phyloP scores from a whole-genome alignment of 176 grass and related monocot species.

The Saccharum officinarum region DNA sequence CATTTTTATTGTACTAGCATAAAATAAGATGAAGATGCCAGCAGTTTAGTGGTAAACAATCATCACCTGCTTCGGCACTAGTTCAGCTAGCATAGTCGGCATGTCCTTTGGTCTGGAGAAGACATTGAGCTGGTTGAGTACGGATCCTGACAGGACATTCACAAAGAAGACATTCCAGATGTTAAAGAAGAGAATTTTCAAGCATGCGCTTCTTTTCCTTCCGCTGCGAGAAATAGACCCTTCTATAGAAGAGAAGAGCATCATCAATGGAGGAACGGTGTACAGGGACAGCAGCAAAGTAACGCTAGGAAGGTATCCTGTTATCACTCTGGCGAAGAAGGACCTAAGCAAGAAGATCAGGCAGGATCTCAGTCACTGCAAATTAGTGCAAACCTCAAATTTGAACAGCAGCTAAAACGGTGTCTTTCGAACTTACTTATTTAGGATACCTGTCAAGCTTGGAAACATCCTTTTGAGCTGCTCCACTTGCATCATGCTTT shows the following conservation, averaged over 20 bases:
- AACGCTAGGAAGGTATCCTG: conserved; percentile 93
- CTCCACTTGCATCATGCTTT: conserved; percentile 81
- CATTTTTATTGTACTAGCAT: background rate
- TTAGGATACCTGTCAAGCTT: conserved; percentile 42
- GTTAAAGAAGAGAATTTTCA: conserved; percentile 79
- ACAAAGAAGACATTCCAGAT: conserved; percentile 97
- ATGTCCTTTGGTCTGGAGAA: conserved; percentile 79
- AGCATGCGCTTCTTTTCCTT: conserved; percentile 84
- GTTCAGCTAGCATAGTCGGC: conserved; percentile 76
- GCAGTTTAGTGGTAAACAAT: background rate
- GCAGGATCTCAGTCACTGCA: conserved; percentile 1
- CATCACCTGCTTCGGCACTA: conserved; percentile 87
- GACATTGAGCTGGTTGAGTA: conserved; percentile 66
- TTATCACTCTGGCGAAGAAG: conserved; percentile 59
- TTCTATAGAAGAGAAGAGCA: conserved; percentile 83
- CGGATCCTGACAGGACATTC: conserved; percentile 86
- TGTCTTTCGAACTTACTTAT: conserved; percentile 60
- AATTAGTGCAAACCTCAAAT: conserved; percentile 24
- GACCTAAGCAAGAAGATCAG: conserved; percentile 53
- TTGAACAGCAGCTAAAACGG: background rate
- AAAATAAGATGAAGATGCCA: background rate
- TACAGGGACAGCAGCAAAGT: conserved; percentile 76
- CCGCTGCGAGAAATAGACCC: conserved; percentile 82
- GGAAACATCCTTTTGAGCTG: conserved; percentile 60
- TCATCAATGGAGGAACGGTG: conserved; percentile 87